Evolutionary conservation across 257 asterid species (phyloP).

Genomic region (Gardenia jasminoides): DNA sequence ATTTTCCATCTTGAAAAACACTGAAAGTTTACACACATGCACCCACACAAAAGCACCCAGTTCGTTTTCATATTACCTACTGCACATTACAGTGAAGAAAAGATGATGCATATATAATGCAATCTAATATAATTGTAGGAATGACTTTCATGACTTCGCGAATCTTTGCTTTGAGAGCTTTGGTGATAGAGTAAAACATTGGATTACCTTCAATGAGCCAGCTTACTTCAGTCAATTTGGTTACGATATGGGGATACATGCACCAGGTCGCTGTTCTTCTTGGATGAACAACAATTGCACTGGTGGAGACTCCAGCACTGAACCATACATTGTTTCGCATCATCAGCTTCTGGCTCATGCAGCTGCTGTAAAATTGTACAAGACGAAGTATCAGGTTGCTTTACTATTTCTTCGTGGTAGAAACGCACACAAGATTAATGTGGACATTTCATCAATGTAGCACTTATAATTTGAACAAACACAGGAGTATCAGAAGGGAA

Average conservation of each 20-base stretch:
- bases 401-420: no score
- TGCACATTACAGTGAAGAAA: no score
- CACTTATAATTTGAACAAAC: no score
- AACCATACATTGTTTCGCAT: constrained; percentile 55
- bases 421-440: no score
- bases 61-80: no score
- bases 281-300: neutral
- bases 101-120: neutral
- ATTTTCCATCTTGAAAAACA: no score
- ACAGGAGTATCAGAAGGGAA: constrained; percentile 27
- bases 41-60: no score
- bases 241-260: constrained; percentile 34
- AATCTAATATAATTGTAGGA: constrained; percentile 19
- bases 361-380: constrained; percentile 34
- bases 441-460: no score
- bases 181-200: constrained; percentile 53
- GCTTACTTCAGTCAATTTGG: constrained; percentile 25
- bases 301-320: constrained; percentile 42
- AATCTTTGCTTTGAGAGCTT: constrained; percentile 54
- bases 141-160: constrained; percentile 46
- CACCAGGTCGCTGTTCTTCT: constrained; percentile 39
- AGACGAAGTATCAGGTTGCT: constrained; percentile 38
- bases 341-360: constrained; percentile 43
- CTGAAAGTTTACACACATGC: no score
- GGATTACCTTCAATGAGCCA: constrained; percentile 58